These are phyloP conservation scores for Boechera retrofracta DNA, from an alignment of 345 rosid species.

Conservation along the genomic window DNA sequence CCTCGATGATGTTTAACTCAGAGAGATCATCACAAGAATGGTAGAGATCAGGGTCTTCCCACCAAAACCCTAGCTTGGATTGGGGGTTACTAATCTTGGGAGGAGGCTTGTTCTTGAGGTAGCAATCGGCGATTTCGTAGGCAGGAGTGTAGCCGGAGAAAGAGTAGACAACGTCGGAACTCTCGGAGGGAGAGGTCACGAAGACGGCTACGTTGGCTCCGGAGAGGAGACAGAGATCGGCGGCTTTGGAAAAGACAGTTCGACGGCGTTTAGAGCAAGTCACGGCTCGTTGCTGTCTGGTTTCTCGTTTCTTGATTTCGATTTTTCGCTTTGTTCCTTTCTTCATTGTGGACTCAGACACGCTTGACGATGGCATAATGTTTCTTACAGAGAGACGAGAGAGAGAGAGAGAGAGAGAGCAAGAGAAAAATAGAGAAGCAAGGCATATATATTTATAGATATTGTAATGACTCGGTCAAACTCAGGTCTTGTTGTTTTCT, in stretches of 20 bases:
- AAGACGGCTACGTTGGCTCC: constrained; percentile 1
- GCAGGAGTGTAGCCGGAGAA: neutral
- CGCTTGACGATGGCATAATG: neutral
- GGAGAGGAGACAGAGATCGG: neutral
- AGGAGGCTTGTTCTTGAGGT: neutral
- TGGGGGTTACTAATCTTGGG: neutral
- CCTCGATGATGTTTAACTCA: neutral
- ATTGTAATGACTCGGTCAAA: no score
- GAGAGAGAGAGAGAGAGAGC: neutral
- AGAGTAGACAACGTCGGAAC: neutral
- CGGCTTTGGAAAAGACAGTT: neutral
- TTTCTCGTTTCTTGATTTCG: neutral
- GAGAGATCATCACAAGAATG: neutral
- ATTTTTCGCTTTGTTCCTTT: neutral
- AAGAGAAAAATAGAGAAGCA: neutral
- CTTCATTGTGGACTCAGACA: neutral
- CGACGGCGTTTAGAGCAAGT: constrained; percentile 10
- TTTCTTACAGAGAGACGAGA: neutral
- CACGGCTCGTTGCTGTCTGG: neutral
- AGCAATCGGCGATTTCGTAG: neutral
- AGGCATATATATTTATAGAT: no score
- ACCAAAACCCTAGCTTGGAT: neutral
- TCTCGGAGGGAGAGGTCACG: neutral
- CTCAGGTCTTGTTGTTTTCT: no score
- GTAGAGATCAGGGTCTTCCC: neutral